Base-by-base conservation (phyloP, 2,329 filamentous ascomycete genomes). In the Septoria petroselini region DNA sequence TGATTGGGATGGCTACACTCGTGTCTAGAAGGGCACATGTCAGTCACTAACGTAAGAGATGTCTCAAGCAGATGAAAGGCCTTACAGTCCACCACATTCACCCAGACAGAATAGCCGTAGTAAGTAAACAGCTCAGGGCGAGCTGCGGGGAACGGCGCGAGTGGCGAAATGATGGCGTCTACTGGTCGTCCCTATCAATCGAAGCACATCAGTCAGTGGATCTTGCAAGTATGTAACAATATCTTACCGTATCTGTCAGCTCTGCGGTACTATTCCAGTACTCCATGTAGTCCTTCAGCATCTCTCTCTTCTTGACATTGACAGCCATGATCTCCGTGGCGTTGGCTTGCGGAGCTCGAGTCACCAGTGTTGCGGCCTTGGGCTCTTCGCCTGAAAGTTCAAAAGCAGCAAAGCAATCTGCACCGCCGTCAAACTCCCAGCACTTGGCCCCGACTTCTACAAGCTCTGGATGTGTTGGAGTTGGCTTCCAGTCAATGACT, bases 251-350 rank as follows among this genome's bases (percentile, higher is more conserved):
- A 19, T 73, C 74, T 0, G 78, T 80, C n/a, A 70, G 39, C 3
- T 70, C 65, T 0, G 66, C 70, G 0, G 79, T 82, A 11, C 70
- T 74, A 53, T 83, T 82, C 81, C 80, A 84, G 60, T 82, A 84
- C 43, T 84, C 80, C 65, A 81, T 74, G 55, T 84, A 85, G 14
- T 71, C 66, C 50, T 77, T 78, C 58, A 82, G 78, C 41, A 74
- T 78, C 19, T 76, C 70, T 1, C 81, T 71, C 50, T 80, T 80
- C 12, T 68, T 65, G 1, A 83, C 65, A 4, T 82, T 83, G 39
- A 74, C 57, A 2, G 65, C 69, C 38, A 75, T 71, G 43, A 78
- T 71, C 18, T 73, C 66, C 4, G 58, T 64, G 1, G 72, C 73
- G 35, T 58, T 74, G 51, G 70, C 48, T 61, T 76, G 62, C 61